Evolutionary conservation across 2,329 filamentous ascomycete genomes (phyloP).

Genomic region (Sporothrix variecibatus): DNA sequence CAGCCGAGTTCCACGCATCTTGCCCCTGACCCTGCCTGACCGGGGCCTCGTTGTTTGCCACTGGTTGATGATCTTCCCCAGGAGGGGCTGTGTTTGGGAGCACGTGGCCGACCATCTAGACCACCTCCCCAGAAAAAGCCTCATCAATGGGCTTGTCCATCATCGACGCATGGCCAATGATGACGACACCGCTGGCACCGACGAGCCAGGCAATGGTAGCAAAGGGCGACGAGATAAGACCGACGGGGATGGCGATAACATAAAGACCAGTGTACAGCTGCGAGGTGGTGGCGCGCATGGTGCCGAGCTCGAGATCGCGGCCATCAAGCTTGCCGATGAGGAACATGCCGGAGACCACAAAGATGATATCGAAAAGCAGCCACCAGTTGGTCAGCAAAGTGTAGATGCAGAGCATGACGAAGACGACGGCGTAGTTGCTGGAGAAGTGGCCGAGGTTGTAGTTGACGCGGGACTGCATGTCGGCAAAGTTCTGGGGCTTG

Average conservation of each 20-base stretch:
- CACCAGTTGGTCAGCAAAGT: slow-evolving; percentile 83
- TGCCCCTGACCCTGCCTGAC: slow-evolving; percentile 31
- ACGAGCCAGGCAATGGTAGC: slow-evolving; percentile 90
- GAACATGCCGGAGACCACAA: slow-evolving; percentile 85
- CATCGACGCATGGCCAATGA: slow-evolving; percentile 90
- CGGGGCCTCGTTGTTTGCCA: slow-evolving; percentile 49
- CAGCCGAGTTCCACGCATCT: slow-evolving; percentile 39
- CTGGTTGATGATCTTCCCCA: slow-evolving; percentile 95
- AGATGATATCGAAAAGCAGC: slow-evolving; percentile 88
- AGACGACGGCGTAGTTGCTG: slow-evolving; percentile 95
- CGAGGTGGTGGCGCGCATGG: slow-evolving; percentile 78
- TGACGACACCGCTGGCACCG: slow-evolving; percentile 89
- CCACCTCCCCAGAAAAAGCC: slow-evolving; percentile 99
- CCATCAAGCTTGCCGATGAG: slow-evolving; percentile 89
- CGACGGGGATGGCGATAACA: slow-evolving; percentile 79
- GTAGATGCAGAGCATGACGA: slow-evolving; percentile 95
- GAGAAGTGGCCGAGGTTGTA: slow-evolving; percentile 98
- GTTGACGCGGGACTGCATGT: slow-evolving; percentile 89
- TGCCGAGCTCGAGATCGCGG: slow-evolving; percentile 82
- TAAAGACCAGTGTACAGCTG: slow-evolving; percentile 92
- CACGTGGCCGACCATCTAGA: slow-evolving; percentile 99
- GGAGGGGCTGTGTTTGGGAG: slow-evolving; percentile 90
- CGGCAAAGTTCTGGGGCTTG: slow-evolving; percentile 85
- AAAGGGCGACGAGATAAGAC: slow-evolving; percentile 82
- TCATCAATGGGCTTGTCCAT: slow-evolving; percentile 99